Conservation (phyloP, 495 filamentous ascomycete species). For the Hyaloscypha bicolor region DNA sequence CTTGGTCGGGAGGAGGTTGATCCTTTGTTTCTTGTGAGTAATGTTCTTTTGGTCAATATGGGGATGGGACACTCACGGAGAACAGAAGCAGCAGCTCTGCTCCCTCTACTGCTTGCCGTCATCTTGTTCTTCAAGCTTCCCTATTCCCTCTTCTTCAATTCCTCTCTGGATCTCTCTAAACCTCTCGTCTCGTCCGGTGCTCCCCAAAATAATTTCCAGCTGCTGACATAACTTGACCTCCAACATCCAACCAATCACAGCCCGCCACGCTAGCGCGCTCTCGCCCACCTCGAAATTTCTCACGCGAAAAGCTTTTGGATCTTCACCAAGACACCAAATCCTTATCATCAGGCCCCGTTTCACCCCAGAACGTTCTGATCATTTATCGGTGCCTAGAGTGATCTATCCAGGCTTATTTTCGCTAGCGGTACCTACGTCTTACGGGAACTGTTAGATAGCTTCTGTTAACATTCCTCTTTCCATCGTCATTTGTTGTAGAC, state of each 20-base stretch:
- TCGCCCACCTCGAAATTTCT: conserved; percentile 2
- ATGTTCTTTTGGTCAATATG: conserved; percentile 25
- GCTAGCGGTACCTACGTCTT: conserved; percentile 36
- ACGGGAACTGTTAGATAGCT: conserved; percentile 38
- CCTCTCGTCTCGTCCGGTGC: neutral
- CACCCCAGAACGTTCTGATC: conserved; percentile 35
- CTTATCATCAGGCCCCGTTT: conserved; percentile 38
- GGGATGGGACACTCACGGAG: conserved; percentile 30
- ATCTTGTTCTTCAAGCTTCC: conserved; percentile 34
- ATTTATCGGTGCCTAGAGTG: conserved; percentile 36
- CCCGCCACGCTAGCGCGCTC: neutral
- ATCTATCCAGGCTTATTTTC: conserved; percentile 35
- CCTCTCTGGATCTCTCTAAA: neutral
- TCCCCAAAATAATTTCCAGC: conserved; percentile 12
- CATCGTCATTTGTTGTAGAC: neutral
- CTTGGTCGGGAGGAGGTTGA: conserved; percentile 19
- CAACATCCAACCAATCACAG: neutral
- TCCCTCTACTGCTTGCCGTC: conserved; percentile 53
- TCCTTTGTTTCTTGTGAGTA: conserved; percentile 27
- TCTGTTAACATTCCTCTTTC: conserved; percentile 27
- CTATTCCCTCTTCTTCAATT: conserved; percentile 10
- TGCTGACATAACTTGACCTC: conserved; percentile 19
- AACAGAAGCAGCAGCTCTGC: conserved; percentile 41
- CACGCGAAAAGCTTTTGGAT: neutral
- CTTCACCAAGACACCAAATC: conserved; percentile 31